Evolutionary conservation across 2,329 filamentous ascomycete genomes (phyloP).

Genomic region (Fusarium algeriense): DNA sequence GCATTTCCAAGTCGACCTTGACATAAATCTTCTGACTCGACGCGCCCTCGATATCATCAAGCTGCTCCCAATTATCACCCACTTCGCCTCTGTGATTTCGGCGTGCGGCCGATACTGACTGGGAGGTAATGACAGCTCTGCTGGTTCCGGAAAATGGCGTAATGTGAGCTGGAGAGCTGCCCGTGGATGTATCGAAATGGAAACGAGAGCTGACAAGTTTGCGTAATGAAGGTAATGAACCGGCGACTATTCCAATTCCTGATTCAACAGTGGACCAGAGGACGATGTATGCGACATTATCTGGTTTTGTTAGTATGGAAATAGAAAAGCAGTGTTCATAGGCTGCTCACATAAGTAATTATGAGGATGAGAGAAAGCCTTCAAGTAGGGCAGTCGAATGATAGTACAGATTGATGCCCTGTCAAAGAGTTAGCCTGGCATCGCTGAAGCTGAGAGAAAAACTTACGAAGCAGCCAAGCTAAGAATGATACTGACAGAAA

Average conservation of each 20-base stretch:
- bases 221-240: slow-evolving; percentile 24
- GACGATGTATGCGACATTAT: slow-evolving; percentile 18
- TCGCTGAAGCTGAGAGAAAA: fast-evolving
- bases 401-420: slow-evolving; percentile 35
- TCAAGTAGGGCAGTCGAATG: slow-evolving; percentile 30
- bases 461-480: slow-evolving; percentile 29
- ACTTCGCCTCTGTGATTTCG: background rate
- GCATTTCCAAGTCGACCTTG: slow-evolving; percentile 23
- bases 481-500: slow-evolving; percentile 30
- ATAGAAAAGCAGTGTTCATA: fast-evolving
- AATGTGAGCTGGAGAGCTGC: background rate
- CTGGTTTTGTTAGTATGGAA: background rate
- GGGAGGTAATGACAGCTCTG: background rate
- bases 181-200: slow-evolving; percentile 3
- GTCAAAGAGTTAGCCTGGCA: fast-evolving
- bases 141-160: slow-evolving; percentile 6
- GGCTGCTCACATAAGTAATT: slow-evolving; percentile 26
- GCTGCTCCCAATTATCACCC: slow-evolving; percentile 5
- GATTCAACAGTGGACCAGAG: slow-evolving; percentile 37
- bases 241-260: slow-evolving; percentile 32
- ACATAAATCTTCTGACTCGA: slow-evolving; percentile 14
- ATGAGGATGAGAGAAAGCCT: background rate
- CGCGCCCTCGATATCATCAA: background rate
- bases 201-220: slow-evolving; percentile 18
- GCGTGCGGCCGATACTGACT: background rate